Evolutionary conservation across 805 yeast genomes (phyloP), one percentile per base, ranked within the genome.

Genomic region (Yarrowia sp.): DNA sequence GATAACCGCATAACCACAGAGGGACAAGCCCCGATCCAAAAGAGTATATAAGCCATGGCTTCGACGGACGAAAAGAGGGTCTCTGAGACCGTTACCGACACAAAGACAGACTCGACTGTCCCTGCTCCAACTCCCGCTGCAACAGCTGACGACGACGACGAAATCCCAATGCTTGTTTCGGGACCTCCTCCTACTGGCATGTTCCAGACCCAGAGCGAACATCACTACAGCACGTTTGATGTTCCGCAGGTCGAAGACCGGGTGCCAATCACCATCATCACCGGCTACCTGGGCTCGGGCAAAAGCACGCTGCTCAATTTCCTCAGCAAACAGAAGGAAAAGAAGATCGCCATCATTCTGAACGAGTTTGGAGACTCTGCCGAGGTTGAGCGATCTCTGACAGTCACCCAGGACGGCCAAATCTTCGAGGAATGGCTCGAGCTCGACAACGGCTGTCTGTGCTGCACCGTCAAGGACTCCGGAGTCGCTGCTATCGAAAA

Each of bases 211-310:
- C 56, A 63, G 46, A 63, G 56, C 12, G 67, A 63, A 63, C 67
- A 48, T 38, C 56, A 63, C 46, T 63, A 63, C 48, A 63, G 26
- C 45, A 63, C 67, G 7, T 63, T 26, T 11, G 67, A 63, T 26
- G 56, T 63, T 12, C 67, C 67, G 8, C 55, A 63, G 56, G 67
- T 63, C 16, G 67, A 49, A 15, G 48, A 76, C 36, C 88, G 86
- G 75, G 93, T 93, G 5, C 99, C 99, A 0, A 87, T 95, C 16
- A 92, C 98, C 0, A 91, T 95, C 15, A 87, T 95, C 46, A 94
- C 99, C 0, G 99, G 99, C 2, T 95, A 93, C 75, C 79, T 95
- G 48, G 99, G 99, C 0, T 89, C 97, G 12, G 99, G 99, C 1
- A 95, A 95, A 75, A 89, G 79, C 0, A 94, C 98, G 0, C 78